Evolutionary conservation across 257 asterid genomes (phyloP).

Genomic region (Lycium barbarum): DNA sequence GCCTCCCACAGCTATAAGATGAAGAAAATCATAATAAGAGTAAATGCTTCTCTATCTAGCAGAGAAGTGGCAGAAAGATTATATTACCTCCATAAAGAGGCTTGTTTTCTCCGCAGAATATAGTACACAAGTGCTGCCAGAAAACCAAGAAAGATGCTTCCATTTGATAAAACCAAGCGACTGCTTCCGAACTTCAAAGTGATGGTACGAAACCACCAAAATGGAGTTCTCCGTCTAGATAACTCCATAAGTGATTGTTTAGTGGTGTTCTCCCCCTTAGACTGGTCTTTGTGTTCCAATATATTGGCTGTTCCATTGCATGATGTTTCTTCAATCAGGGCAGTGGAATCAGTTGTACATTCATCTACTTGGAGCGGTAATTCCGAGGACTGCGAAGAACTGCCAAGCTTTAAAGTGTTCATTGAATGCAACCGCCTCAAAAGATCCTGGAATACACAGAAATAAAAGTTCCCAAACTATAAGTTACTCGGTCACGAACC

Average conservation of each 20-base stretch:
- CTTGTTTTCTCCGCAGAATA: constrained; percentile 64
- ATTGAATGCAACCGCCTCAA: constrained; percentile 72
- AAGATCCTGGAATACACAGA: constrained; percentile 60
- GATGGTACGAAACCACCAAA: constrained; percentile 74
- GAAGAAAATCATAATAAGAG: background rate
- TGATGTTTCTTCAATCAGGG: constrained; percentile 40
- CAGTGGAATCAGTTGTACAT: constrained; percentile 37
- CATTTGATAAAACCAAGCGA: constrained; percentile 60
- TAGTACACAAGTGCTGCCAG: constrained; percentile 54
- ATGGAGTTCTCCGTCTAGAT: constrained; percentile 56
- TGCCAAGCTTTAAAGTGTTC: constrained; percentile 50
- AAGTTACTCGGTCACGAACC: background rate
- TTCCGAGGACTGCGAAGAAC: constrained; percentile 52
- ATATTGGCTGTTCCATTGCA: constrained; percentile 43
- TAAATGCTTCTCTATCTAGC: constrained; percentile 11
- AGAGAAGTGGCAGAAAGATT: constrained; percentile 29
- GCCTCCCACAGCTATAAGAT: background rate
- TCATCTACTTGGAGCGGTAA: constrained; percentile 51
- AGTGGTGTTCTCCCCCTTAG: constrained; percentile 40
- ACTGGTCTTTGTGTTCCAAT: constrained; percentile 38
- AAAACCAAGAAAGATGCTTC: constrained; percentile 62
- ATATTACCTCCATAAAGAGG: constrained; percentile 67
- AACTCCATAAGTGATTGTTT: constrained; percentile 64
- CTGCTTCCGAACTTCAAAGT: constrained; percentile 63
- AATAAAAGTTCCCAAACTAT: background rate